phyloP scores from a whole-genome alignment of 2,329 filamentous ascomycete genomes.

The Colletotrichum phormii region DNA sequence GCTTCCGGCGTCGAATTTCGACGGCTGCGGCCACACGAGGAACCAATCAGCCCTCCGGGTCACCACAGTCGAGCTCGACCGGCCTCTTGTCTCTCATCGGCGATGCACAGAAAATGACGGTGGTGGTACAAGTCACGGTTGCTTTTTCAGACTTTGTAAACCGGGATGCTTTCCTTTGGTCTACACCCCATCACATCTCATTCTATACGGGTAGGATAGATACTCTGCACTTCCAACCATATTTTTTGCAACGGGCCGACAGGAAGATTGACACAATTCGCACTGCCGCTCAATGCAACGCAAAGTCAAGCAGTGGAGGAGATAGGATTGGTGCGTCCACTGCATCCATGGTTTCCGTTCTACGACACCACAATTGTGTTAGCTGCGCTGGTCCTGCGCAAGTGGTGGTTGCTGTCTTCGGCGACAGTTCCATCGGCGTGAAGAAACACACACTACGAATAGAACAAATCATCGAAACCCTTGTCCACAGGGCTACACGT shows the following conservation, averaged over 20 bases:
- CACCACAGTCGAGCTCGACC: background rate
- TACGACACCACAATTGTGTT: background rate
- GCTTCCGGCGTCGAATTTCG: constrained; percentile 5
- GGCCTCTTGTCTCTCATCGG: constrained; percentile 2
- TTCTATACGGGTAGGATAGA: background rate
- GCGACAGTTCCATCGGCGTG: background rate
- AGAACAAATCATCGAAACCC: background rate
- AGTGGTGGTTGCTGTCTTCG: background rate
- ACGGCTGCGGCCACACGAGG: constrained; percentile 15
- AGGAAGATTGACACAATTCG: constrained; percentile 19
- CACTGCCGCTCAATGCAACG: constrained; percentile 10
- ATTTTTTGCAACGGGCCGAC: background rate
- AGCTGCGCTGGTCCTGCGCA: background rate
- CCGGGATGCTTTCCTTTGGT: background rate
- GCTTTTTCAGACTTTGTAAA: background rate
- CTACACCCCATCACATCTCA: background rate
- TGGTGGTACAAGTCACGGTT: background rate
- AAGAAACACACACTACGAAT: background rate
- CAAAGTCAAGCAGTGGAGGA: constrained; percentile 27
- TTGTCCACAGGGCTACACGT: constrained; percentile 23
- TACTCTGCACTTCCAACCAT: background rate
- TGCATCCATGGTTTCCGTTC: background rate
- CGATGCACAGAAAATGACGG: background rate
- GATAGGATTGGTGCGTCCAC: background rate
- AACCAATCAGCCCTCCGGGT: constrained; percentile 7